These are phyloP conservation scores for Adiantum capillusveneris DNA, from an alignment of 75 land plant species.

Conservation along the genomic window DNA sequence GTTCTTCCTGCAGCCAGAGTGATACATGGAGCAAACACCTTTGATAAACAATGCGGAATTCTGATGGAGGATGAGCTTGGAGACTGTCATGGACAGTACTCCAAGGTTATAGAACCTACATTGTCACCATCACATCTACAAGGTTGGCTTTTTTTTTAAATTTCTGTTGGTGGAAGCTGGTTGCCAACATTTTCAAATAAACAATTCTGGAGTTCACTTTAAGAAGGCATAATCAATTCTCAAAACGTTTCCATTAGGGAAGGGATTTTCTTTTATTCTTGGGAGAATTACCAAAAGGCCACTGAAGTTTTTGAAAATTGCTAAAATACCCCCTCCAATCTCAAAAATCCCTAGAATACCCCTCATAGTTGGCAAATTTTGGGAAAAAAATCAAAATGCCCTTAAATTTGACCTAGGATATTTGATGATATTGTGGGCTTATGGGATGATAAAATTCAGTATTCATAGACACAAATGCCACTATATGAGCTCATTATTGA, in stretches of 20 bases:
- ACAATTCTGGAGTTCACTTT: neutral
- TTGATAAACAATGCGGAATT: too few relatives aligned
- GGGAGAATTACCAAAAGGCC: neutral
- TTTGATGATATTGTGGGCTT: too few relatives aligned
- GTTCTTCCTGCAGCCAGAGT: too few relatives aligned
- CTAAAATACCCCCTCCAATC: neutral
- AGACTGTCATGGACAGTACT: neutral
- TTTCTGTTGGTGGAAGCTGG: neutral
- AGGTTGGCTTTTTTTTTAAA: neutral
- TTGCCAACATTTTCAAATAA: neutral
- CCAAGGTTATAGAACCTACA: neutral
- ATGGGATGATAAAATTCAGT: too few relatives aligned
- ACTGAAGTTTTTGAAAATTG: neutral
- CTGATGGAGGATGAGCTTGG: neutral
- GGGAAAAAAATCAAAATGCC: too few relatives aligned
- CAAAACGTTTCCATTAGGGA: neutral
- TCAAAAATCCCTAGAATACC: too few relatives aligned
- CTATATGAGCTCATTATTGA: too few relatives aligned
- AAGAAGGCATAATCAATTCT: too few relatives aligned
- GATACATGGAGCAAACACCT: too few relatives aligned
- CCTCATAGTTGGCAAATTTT: too few relatives aligned
- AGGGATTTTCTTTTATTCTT: neutral
- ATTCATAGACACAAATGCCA: too few relatives aligned
- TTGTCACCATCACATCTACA: neutral
- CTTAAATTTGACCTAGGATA: too few relatives aligned